Base-by-base conservation (phyloP, 352 stramenopile genomes). In the Phytopythium chamaehyphon region DNA sequence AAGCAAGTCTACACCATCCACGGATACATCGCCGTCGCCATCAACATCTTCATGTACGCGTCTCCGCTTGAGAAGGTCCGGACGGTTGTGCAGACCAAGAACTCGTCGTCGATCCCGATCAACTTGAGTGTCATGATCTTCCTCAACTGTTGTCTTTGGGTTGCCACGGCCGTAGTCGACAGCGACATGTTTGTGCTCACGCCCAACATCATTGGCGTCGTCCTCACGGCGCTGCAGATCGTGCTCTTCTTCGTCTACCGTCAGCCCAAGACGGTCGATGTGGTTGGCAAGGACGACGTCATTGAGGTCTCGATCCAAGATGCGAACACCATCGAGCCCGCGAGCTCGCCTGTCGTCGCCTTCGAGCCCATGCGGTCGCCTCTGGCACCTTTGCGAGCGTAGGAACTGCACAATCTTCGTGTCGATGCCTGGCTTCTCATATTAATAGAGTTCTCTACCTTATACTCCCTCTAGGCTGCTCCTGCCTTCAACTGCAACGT, bases 71-170 rank as follows among this genome's bases (percentile, higher is more conserved):
- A 61, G 42, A 81, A 58, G 1, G 60, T 90, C 40, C 65, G 59
- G 39, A 51, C 70, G 4, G 79, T 86, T n/a, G 10, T 90, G 15
- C 50, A 51, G 12, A 74, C 61, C 57, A 82, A 81, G 54, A 73
- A 66, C n/a, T 64, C 71, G 26, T 56, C 56, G n/a, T 83, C 70
- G 11, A 66, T 90, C 43, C 71, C 69, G 10, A 76, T 87, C 47
- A 58, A 62, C 22, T 64, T 90, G 63, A 67, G 73, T 31, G 19
- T 55, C 26, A 75, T 75, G 33, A 73, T 70, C 26, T 58, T 61
- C n/a, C 9, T 73, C 50, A 88, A 83, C 55, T 83, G 79, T 55
- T 59, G 43, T 14, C 62, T 87, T 22, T 89, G 78, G 78, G 63
- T 75, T 26, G 55, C 67, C 40, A 80, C 75, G 24, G 75, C 64